These are phyloP conservation scores for Apiotrichum laibachii DNA, from an alignment of 1,284 basidiomycete genomes.

Conservation along the genomic window DNA sequence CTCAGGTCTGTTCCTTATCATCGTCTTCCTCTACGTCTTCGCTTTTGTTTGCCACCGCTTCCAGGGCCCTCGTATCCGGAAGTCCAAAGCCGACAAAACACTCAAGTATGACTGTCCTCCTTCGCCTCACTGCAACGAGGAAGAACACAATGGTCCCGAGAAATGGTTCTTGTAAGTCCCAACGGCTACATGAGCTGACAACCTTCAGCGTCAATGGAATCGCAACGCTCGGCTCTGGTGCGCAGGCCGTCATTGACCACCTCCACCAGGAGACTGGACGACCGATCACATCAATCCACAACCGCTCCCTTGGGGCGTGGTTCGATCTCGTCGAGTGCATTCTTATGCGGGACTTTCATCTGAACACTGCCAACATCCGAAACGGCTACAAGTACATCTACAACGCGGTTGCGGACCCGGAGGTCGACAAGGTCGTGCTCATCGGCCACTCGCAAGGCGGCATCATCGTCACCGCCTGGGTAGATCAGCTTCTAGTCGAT, in stretches of 20 bases:
- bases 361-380: neutral
- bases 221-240: neutral
- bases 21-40: neutral
- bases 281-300: neutral
- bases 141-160: neutral
- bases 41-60: neutral
- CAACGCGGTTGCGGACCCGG: slow-evolving; percentile 11
- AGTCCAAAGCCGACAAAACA: neutral
- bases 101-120: neutral
- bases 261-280: neutral
- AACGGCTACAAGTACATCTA: neutral
- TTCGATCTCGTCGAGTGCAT: neutral
- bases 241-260: neutral
- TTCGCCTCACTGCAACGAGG: too few relatives aligned
- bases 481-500: slow-evolving; percentile 34
- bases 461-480: slow-evolving; percentile 29
- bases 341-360: neutral
- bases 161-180: neutral
- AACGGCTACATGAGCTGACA: neutral
- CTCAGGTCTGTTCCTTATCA: neutral
- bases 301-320: neutral
- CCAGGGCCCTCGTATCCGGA: neutral
- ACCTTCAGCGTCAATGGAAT: neutral
- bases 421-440: slow-evolving; percentile 28
- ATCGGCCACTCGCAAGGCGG: slow-evolving; percentile 38